These are phyloP conservation scores for Aspergillus felis DNA, from an alignment of 2,329 filamentous ascomycete species.

Conservation along the genomic window DNA sequence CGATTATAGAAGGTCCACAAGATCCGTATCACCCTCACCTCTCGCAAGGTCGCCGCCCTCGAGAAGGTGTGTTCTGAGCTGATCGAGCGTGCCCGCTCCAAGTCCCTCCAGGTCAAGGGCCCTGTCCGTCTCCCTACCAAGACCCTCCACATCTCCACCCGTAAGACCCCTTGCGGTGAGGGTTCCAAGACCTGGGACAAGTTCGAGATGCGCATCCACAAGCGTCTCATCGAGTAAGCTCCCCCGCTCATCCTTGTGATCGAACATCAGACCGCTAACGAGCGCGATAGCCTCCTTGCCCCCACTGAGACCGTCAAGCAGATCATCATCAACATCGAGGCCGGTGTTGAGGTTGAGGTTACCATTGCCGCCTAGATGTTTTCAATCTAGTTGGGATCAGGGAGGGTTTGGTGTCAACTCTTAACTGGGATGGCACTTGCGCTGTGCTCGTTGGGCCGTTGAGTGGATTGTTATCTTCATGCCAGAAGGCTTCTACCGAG, in stretches of 20 bases:
- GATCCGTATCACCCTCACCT: constrained; percentile 97
- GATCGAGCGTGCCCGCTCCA: constrained; percentile 96
- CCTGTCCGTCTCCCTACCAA: constrained; percentile 97
- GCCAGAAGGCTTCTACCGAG: constrained; percentile 7
- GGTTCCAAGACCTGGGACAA: constrained; percentile 99
- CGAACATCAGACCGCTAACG: constrained; percentile 9
- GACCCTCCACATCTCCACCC: constrained; percentile 92
- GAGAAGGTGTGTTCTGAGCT: constrained; percentile 99
- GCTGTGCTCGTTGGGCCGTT: constrained; percentile 14
- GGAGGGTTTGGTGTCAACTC: constrained; percentile 21
- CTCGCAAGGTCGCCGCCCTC: constrained; percentile 88
- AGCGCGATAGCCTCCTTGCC: constrained; percentile 68
- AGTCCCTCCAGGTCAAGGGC: constrained; percentile 98
- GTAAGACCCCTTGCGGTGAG: constrained; percentile 99
- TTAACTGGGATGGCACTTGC: constrained; percentile 16
- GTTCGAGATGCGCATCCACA: constrained; percentile 99
- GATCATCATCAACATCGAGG: constrained; percentile 54
- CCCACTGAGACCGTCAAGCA: constrained; percentile 73
- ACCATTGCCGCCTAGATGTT: constrained; percentile 49
- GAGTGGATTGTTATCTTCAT: constrained; percentile 12
- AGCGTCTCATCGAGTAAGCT: constrained; percentile 88
- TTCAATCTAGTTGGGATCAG: constrained; percentile 20
- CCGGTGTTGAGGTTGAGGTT: constrained; percentile 52
- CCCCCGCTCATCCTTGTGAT: background rate
- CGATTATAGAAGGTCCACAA: constrained; percentile 77